These are phyloP conservation scores for Salix purpurea DNA, from an alignment of 345 rosid genomes.

Conservation along the genomic window DNA sequence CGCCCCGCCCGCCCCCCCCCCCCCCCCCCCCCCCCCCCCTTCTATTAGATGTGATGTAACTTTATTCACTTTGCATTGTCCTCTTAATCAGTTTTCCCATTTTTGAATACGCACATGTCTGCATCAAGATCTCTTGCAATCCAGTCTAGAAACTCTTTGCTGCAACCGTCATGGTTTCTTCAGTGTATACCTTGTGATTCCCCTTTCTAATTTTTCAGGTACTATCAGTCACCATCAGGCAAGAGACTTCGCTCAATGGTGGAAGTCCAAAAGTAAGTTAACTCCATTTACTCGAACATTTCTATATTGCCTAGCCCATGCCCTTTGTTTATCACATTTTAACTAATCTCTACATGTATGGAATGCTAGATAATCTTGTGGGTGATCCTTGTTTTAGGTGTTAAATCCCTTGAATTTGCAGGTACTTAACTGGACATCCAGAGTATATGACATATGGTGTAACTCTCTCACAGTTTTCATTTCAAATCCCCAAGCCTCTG, in stretches of 20 bases:
- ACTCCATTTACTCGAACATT: neutral
- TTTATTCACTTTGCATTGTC: neutral
- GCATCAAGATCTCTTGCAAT: neutral
- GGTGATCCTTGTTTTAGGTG: neutral
- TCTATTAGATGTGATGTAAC: neutral
- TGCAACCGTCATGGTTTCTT: neutral
- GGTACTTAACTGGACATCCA: conserved; percentile 59
- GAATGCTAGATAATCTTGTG: neutral
- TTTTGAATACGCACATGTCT: neutral
- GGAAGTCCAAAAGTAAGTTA: conserved; percentile 71
- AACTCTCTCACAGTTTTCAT: conserved; percentile 59
- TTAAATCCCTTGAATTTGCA: conserved; percentile 20
- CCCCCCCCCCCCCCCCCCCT: no score
- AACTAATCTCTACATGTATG: neutral
- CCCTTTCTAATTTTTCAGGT: conserved; percentile 39
- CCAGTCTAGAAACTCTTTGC: neutral
- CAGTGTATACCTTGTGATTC: neutral
- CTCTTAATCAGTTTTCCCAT: neutral
- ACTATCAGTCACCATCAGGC: conserved; percentile 80
- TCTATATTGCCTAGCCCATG: neutral
- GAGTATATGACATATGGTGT: conserved; percentile 41
- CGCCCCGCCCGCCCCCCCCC: no score
- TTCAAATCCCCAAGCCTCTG: conserved; percentile 70
- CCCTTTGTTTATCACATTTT: neutral
- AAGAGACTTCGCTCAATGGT: conserved; percentile 84